Conservation (phyloP, 352 stramenopile species). For the Sclerospora graminicola region DNA sequence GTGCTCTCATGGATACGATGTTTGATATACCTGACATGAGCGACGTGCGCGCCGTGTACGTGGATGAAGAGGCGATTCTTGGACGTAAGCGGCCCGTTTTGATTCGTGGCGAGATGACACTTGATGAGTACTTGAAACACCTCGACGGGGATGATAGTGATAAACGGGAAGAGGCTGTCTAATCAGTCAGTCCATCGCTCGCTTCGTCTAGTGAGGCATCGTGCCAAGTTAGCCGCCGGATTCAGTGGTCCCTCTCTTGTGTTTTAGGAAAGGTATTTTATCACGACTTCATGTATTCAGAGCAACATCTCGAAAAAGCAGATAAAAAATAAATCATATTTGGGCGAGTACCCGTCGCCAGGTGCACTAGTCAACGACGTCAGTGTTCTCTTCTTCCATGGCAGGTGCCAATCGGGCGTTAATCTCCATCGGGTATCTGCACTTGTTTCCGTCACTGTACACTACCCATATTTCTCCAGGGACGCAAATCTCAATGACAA, state of each 20-base stretch:
- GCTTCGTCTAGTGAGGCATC: not conserved
- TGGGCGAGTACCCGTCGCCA: too few species aligned
- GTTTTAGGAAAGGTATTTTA: slow-evolving; percentile 23
- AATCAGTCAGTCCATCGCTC: slow-evolving; percentile 2
- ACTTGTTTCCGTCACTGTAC: too few species aligned
- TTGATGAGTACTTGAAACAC: slow-evolving; percentile 67
- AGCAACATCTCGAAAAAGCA: too few species aligned
- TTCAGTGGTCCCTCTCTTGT: too few species aligned
- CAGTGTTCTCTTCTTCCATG: too few species aligned
- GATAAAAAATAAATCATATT: too few species aligned
- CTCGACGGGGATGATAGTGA: slow-evolving; percentile 52
- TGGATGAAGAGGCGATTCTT: slow-evolving; percentile 89
- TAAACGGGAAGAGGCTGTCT: slow-evolving; percentile 49
- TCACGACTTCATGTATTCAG: slow-evolving; percentile 14
- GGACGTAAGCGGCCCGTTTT: slow-evolving; percentile 87
- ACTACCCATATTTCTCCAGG: too few species aligned
- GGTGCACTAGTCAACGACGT: too few species aligned
- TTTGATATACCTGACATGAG: slow-evolving; percentile 91
- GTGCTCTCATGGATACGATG: slow-evolving; percentile 93
- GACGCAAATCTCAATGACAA: too few species aligned
- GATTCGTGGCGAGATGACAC: slow-evolving; percentile 54
- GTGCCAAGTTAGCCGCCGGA: slow-evolving; percentile 1
- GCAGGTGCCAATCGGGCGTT: too few species aligned
- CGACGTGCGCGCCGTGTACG: slow-evolving; percentile 89
- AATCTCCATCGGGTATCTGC: too few species aligned